These are phyloP conservation scores for Ananas comosus DNA, from an alignment of 176 grass and related monocot genomes.

Conservation along the genomic window DNA sequence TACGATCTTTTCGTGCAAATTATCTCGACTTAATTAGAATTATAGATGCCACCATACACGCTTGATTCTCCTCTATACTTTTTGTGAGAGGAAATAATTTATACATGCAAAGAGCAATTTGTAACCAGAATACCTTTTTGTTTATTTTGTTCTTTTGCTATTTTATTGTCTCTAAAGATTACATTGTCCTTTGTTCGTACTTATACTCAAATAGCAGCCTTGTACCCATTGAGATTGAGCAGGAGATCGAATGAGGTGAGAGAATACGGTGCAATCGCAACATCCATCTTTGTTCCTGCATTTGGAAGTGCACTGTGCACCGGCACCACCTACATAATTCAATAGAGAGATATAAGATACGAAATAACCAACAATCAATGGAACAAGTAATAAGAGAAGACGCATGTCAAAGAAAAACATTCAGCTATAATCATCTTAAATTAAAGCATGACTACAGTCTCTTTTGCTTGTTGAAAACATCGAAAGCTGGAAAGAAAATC, in stretches of 20 bases:
- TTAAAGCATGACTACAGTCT: conserved; percentile 4
- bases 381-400: neutral
- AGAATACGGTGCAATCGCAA: conserved; percentile 44
- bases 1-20: neutral
- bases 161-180: neutral
- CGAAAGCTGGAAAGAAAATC: neutral
- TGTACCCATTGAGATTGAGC: conserved; percentile 16
- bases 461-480: neutral
- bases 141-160: neutral
- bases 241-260: conserved; percentile 78
- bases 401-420: neutral
- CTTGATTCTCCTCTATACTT: neutral
- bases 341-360: neutral
- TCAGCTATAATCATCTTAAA: neutral
- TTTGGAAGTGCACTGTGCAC: conserved; percentile 42
- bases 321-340: conserved; percentile 53
- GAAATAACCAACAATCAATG: neutral
- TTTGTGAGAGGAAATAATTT: no score
- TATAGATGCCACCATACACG: no score
- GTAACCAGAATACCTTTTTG: no score
- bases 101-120: no score
- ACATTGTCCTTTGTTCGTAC: neutral
- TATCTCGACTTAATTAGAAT: no score
- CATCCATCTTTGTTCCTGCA: conserved; percentile 41
- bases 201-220: conserved; percentile 14